Base-by-base conservation (phyloP, 2,329 filamentous ascomycete species). In the Colletotrichum viniferum region DNA sequence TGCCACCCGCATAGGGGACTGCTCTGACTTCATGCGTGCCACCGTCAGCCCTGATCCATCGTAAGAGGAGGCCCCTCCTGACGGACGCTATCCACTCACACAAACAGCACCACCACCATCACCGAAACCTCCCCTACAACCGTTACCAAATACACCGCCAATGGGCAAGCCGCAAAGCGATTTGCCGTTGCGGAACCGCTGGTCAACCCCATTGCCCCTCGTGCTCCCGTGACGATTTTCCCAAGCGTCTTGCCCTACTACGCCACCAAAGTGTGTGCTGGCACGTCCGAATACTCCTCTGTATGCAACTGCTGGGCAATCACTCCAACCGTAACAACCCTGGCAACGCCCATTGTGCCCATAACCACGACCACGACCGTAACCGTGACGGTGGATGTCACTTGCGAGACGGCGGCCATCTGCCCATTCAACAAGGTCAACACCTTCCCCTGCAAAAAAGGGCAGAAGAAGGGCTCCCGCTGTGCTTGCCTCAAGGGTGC, bases 281-380 rank as follows among this genome's bases (percentile, higher is more conserved):
- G 34, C 9, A 3, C 48, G 13, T 73, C 79, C 36, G 78, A 78
- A 43, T 87, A 86, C 81, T 80, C 84, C 48, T 85, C 85, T 38
- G 86, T 83, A 65, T 88, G 86, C 83, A 81, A 81, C 73, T 87
- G 86, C 84, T 88, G 83, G 81, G 85, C 84, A 66, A 81, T 87
- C 78, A 85, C 84, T 28, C 80, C 81, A 30, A 74, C 79, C 16
- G 80, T 83, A 38, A 83, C 80, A 63, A 86, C 85, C 9, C 84
- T 82, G 56, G 77, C 83, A 18, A 77, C 77, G 56, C 83, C 85
- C 32, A 86, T 84, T 68, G 79, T 81, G 52, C 3, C 21, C 9
- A 30, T 3, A 62, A 86, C 84, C n/a, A 79, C 80, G 52, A 86
- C 85, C 18, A 34, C 28, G 63, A 86, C 84, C 18, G 82, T 85